Percentiles rank a stretch among this genome's conserved stretches.
Conservation (phyloP, 306 rosid species). For the Rosa lucieae region DNA sequence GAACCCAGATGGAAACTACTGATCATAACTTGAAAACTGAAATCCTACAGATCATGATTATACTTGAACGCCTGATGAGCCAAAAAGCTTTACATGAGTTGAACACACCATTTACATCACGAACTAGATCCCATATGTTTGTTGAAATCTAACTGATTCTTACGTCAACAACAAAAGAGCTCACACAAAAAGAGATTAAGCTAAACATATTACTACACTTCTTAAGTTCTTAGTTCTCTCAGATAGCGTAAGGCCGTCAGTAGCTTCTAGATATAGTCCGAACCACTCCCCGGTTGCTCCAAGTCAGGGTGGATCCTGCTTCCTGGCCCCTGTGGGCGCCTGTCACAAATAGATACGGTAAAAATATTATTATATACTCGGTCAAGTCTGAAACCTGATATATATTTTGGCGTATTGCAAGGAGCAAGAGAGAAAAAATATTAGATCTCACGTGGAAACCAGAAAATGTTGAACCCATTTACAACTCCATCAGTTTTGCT, state of each 20-base stretch:
- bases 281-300: slow-evolving; percentile 64
- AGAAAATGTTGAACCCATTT: not conserved
- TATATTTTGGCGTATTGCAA: too few species aligned
- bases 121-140: not conserved
- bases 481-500: not conserved
- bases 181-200: not conserved
- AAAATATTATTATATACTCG: too few species aligned
- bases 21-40: not conserved
- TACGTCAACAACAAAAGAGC: too few species aligned
- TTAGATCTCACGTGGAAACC: not conserved
- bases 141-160: not conserved
- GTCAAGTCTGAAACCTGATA: too few species aligned
- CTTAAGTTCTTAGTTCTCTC: not conserved
- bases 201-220: not conserved
- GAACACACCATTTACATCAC: not conserved
- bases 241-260: not conserved
- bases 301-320: slow-evolving; percentile 72
- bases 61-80: not conserved
- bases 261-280: slow-evolving; percentile 61
- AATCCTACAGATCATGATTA: not conserved
- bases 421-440: not conserved
- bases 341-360: slow-evolving; percentile 20
- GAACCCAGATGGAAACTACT: not conserved
- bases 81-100: not conserved
- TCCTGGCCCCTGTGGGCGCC: slow-evolving; percentile 64